These are phyloP conservation scores for Musa itinerans DNA, from an alignment of 176 grass and related monocot species.

Conservation along the genomic window DNA sequence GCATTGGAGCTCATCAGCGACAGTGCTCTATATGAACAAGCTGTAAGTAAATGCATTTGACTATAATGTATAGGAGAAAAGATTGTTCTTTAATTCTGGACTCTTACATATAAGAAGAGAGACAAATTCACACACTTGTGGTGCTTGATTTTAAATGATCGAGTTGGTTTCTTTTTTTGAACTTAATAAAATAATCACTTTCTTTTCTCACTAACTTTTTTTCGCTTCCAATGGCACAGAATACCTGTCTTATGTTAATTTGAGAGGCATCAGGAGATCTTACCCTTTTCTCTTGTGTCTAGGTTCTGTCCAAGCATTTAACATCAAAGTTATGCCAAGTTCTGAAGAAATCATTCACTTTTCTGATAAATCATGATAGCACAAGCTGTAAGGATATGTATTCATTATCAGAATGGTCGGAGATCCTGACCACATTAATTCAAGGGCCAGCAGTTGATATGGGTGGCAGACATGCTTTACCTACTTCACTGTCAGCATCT, in stretches of 20 bases:
- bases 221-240: background rate
- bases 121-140: background rate
- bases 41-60: constrained; percentile 35
- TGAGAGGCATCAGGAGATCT: background rate
- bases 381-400: constrained; percentile 37
- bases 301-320: constrained; percentile 71
- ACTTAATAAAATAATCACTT: background rate
- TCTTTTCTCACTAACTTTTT: background rate
- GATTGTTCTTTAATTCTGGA: background rate
- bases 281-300: constrained; percentile 1
- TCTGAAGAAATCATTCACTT: constrained; percentile 49
- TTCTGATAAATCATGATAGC: constrained; percentile 30
- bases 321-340: constrained; percentile 47
- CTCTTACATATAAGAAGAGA: background rate
- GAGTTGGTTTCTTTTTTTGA: background rate
- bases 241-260: background rate
- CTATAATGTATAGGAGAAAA: background rate
- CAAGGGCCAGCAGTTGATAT: constrained; percentile 25
- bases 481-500: constrained; percentile 13
- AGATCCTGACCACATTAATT: constrained; percentile 35
- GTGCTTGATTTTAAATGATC: background rate
- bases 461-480: constrained; percentile 18
- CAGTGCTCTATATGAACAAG: constrained; percentile 69
- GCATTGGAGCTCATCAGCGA: constrained; percentile 63
- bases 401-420: constrained; percentile 56